Base-by-base conservation (phyloP, 768 basidiomycete species). In the Phallus indusiatus region DNA sequence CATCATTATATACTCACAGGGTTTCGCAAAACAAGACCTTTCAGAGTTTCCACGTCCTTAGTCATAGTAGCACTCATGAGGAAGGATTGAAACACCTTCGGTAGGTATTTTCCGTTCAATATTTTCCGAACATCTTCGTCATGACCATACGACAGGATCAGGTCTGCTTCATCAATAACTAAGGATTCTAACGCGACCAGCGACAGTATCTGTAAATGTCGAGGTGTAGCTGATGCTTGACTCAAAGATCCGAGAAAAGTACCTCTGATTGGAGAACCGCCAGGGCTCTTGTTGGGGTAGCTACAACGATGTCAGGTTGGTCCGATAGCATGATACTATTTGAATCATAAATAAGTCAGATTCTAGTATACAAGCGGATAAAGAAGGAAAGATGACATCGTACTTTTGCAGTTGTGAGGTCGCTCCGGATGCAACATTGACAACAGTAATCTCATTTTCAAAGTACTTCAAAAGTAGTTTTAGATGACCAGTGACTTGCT, bases 11-110 rank as follows among this genome's bases (percentile, higher is more conserved):
- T 21, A 76, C 88, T 55, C 64, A 95, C 94, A 7, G 95, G 94
- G 71, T 85, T 90, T 22, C 93, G 80, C 17, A 99, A 74, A 5
- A 88, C 79, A 37, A 97, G 78, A 5, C 93, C 91, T 70, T 96
- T 96, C 56, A 98, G 76, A 61, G 82, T 77, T 67, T 94, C 90
- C 3, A 99, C 92, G 65, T 98, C 96, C 65, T 94, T 90, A 11
- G 94, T 93, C 85, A 98, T 86, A 0, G 95, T 99, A 5, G 96
- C 95, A 67, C 89, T 93, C 92, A 98, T 96, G 35, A 99, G 74
- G 73, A 95, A 94, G 10, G 90, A 89, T 70, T 93, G 95, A 70
- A 83, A 90, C 61, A 88, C 83, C 69, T 83, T 87, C 55, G 87
- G 92, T 33, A 88, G 80, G 70, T 81, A 86, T 47, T 77, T 80